A percentile compares a stretch with the other conserved stretches of the same genome.
Conservation (phyloP, 2,329 filamentous ascomycete genomes). For the Ophiostoma sp. region DNA sequence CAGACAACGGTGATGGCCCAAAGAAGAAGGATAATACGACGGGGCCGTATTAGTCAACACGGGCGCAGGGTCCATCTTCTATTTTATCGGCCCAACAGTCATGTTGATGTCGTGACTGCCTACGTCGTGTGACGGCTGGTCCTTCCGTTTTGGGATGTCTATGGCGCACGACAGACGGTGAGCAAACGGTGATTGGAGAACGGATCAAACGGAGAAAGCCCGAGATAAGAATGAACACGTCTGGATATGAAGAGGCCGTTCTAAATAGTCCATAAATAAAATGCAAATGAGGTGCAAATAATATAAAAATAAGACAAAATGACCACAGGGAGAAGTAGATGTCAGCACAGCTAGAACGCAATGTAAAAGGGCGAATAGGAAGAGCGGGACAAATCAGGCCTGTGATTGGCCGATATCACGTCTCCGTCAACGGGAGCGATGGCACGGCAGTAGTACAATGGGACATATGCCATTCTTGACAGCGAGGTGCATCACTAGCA, state of each 20-base stretch:
- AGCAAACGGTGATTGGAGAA: not conserved
- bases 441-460: not conserved
- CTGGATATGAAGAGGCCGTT: no score
- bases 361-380: not conserved
- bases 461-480: not conserved
- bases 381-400: not conserved
- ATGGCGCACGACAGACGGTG: no score
- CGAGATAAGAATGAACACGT: no score
- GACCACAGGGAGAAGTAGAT: no score
- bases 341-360: no score
- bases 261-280: no score
- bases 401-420: not conserved
- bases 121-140: not conserved
- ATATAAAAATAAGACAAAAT: no score
- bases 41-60: not conserved
- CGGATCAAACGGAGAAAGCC: not conserved
- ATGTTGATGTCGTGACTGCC: no score
- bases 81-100: no score
- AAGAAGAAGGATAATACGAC: not conserved
- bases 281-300: no score
- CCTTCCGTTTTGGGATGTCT: not conserved
- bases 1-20: not conserved
- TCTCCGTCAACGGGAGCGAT: not conserved
- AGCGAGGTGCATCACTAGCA: no score
- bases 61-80: no score